Evolutionary conservation across 2,329 filamentous ascomycete genomes (phyloP).

Genomic region (Samsoniella hepiali): DNA sequence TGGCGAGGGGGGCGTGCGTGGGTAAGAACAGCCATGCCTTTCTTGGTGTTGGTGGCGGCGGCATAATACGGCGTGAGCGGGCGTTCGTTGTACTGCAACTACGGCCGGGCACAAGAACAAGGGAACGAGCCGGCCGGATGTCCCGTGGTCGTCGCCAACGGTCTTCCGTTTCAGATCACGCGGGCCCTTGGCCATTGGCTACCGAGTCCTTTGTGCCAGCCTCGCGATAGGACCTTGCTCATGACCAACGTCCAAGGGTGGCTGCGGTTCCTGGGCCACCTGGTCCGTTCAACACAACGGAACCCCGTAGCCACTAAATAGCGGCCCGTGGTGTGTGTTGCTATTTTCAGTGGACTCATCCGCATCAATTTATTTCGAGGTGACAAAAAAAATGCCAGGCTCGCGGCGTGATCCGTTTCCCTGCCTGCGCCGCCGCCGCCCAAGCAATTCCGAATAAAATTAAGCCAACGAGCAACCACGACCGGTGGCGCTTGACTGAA

Average conservation of each 20-base stretch:
- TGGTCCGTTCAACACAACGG: slow-evolving; percentile 3
- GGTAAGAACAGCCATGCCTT: neutral
- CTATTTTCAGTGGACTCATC: neutral
- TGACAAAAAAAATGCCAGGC: neutral
- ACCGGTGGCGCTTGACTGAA: slow-evolving; percentile 6
- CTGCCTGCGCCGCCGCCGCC: neutral
- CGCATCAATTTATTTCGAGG: neutral
- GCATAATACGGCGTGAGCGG: neutral
- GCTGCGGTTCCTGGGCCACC: neutral
- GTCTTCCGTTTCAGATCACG: slow-evolving; percentile 6
- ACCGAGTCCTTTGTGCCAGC: neutral
- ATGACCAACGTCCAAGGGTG: neutral
- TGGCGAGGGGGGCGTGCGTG: neutral
- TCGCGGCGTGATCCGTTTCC: neutral
- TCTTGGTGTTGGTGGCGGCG: neutral
- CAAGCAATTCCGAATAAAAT: neutral
- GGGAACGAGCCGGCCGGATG: too few relatives aligned
- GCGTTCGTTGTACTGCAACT: too few relatives aligned
- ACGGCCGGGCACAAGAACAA: too few relatives aligned
- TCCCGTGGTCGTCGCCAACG: neutral
- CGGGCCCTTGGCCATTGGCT: neutral
- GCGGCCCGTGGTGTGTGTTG: slow-evolving; percentile 5
- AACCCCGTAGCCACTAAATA: neutral
- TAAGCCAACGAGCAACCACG: neutral
- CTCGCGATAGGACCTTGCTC: neutral